Evolutionary conservation across 345 rosid genomes (phyloP).

Genomic region (Citropsis articulata): DNA sequence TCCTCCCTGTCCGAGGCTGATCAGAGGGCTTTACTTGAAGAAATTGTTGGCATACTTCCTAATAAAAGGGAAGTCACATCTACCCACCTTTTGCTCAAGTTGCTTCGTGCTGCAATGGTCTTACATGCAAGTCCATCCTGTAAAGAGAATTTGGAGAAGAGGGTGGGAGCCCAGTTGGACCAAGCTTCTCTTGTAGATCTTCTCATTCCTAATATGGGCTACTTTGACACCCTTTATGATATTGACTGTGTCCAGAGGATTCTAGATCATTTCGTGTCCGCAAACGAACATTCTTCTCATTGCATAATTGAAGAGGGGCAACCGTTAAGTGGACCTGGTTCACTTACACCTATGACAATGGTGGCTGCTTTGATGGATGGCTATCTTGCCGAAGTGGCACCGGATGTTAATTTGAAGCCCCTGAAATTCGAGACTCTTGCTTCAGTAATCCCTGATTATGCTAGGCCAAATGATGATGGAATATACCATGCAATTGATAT

Average conservation of each 20-base stretch:
- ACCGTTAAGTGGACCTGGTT: slow-evolving; percentile 28
- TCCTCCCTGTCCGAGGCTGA: slow-evolving; percentile 39
- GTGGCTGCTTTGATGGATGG: slow-evolving; percentile 64
- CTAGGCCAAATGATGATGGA: slow-evolving; percentile 69
- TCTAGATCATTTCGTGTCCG: slow-evolving; percentile 57
- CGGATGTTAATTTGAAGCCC: slow-evolving; percentile 65
- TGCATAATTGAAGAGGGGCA: slow-evolving; percentile 45
- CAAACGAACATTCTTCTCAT: slow-evolving; percentile 39
- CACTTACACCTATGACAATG: slow-evolving; percentile 44
- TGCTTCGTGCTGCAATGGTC: slow-evolving; percentile 56
- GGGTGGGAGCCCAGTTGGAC: slow-evolving; percentile 54
- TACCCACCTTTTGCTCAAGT: slow-evolving; percentile 61
- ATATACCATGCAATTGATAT: slow-evolving; percentile 70
- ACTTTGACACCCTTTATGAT: slow-evolving; percentile 60
- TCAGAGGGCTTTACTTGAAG: slow-evolving; percentile 56
- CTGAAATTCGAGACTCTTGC: slow-evolving; percentile 62
- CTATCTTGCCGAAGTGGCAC: slow-evolving; percentile 68
- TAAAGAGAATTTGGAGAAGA: slow-evolving; percentile 53
- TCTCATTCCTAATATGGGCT: slow-evolving; percentile 59
- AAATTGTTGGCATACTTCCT: slow-evolving; percentile 58
- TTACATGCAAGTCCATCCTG: slow-evolving; percentile 53
- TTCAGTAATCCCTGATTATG: slow-evolving; percentile 60
- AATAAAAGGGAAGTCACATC: slow-evolving; percentile 53
- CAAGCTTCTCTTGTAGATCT: slow-evolving; percentile 64
- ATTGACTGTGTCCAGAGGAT: slow-evolving; percentile 63